phyloP scores from a whole-genome alignment of 176 grass and related monocot species.

The Zoysia pacifica region DNA sequence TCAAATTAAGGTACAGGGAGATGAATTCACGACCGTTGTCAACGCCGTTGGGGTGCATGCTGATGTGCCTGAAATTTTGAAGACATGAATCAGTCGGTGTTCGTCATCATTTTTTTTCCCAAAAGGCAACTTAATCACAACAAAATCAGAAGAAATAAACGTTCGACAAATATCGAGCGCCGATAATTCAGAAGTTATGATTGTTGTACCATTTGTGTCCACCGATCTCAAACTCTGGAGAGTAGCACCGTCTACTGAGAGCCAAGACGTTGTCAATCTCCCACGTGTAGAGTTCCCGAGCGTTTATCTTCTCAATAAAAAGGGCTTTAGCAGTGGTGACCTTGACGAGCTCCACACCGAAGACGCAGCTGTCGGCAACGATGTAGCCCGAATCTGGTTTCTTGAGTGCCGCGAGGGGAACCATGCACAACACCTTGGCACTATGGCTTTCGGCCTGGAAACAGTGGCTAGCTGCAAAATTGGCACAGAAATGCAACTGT shows the following conservation, averaged over 20 bases:
- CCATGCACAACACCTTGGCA: background rate
- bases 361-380: slow-evolving; percentile 9
- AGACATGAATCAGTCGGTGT: background rate
- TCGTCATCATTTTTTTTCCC: no score
- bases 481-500: background rate
- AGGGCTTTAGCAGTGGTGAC: background rate
- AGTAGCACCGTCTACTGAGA: background rate
- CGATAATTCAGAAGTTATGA: background rate
- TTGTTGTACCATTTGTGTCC: slow-evolving; percentile 2
- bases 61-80: slow-evolving; percentile 7
- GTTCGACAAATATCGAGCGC: background rate
- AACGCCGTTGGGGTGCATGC: slow-evolving; percentile 6
- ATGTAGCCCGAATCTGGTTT: background rate
- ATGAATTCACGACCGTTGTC: background rate
- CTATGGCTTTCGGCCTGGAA: background rate
- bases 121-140: no score
- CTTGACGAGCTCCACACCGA: slow-evolving; percentile 29
- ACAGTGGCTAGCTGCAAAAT: slow-evolving; percentile 26
- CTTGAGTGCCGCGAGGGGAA: slow-evolving; percentile 20
- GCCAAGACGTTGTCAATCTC: slow-evolving; percentile 3
- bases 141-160: background rate
- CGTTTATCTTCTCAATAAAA: background rate
- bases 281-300: slow-evolving; percentile 12
- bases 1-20: slow-evolving; percentile 18
- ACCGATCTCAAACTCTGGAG: background rate